Percentiles rank a stretch among this genome's conserved stretches.
Conservation (phyloP, 176 grass and related monocot species). For the Ensete glaucum region DNA sequence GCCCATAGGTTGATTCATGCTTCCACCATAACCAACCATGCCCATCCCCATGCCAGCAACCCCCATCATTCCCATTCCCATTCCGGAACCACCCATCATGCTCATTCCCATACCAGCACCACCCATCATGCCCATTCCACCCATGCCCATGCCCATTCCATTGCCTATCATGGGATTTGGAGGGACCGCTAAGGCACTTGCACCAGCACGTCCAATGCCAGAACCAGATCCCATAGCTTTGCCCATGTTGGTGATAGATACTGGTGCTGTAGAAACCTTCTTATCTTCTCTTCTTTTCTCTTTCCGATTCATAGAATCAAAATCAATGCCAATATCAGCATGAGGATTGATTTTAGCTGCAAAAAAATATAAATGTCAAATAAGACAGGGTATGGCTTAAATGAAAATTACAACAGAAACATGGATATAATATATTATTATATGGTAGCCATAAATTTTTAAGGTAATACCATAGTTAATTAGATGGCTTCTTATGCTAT, state of each 20-base stretch:
- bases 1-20: conserved; percentile 33
- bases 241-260: conserved; percentile 81
- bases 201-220: conserved; percentile 55
- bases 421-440: background rate
- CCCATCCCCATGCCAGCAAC: background rate
- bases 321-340: conserved; percentile 93
- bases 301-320: conserved; percentile 95
- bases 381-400: conserved; percentile 9
- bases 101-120: conserved; percentile 9
- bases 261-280: conserved; percentile 52
- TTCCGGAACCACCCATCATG: background rate
- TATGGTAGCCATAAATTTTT: too few species aligned
- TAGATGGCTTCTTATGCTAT: too few species aligned
- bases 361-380: conserved; percentile 22
- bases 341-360: conserved; percentile 91
- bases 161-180: conserved; percentile 44
- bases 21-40: background rate
- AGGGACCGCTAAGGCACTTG: conserved; percentile 30
- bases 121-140: conserved; percentile 40
- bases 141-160: conserved; percentile 32
- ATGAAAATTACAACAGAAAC: background rate
- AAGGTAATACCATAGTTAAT: too few species aligned
- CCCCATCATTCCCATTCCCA: background rate
- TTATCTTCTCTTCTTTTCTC: conserved; percentile 76
- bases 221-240: conserved; percentile 95